Base-by-base conservation (phyloP, 2,329 filamentous ascomycete genomes). In the Penicillium sp. region DNA sequence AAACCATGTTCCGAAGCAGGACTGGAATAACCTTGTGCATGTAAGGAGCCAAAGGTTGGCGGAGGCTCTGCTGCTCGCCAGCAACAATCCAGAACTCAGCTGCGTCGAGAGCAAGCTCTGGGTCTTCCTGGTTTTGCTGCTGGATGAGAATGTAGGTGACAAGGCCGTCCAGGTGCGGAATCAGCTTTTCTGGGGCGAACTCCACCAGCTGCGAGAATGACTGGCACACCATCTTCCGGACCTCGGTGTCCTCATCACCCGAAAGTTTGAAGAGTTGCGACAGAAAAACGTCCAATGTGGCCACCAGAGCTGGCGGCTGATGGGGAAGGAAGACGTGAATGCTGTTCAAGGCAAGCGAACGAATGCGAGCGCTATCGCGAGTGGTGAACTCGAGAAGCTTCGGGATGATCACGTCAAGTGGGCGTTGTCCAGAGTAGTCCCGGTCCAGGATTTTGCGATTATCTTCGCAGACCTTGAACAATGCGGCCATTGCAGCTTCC, bases 41-140 rank as follows among this genome's bases (percentile, higher is more conserved):
- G 73, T 91, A 91, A 0, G 93, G 93, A 8, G 85, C 87, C 49
- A 99, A 82, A 0, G 87, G 85, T 67, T 87, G 84, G 80, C 92
- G 92, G 56, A 89, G 86, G 45, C 91, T 86, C 73, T 97, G 92
- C 73, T 97, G 92, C 75, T 97, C 95, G 62, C 93, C 93, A 22
- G 96, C 89, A 42, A 92, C 92, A 48, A 99, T 86, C 93, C 96
- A 99, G 74, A 99, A 99, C 76, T 99, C 95, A 5, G 95, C 93
- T 8, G 95, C 95, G 75, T 99, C 95, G 66, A 96, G 88, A 40
- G 94, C 93, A 60, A 99, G 83, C 45, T 98, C 93, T 58, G 93
- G 89, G 66, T 98, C 93, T 28, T 93, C 88, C 26, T 80, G 79
- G 65, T 89, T 89, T 75, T 89, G 87, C 76, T 99, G 95, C 75